phyloP scores from a whole-genome alignment of 768 basidiomycete species.

The Macrolepiota fuliginosa region DNA sequence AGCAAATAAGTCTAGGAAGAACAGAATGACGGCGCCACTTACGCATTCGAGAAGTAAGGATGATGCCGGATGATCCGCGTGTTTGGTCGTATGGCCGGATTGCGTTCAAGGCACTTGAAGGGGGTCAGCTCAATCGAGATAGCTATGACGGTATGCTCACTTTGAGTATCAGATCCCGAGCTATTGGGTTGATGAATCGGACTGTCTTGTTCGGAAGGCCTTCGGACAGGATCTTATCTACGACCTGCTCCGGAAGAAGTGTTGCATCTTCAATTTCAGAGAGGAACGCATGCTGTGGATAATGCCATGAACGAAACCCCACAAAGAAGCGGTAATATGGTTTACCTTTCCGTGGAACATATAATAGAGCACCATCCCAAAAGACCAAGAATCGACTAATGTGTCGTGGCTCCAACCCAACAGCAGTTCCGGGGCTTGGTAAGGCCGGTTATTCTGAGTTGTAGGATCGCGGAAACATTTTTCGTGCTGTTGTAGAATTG shows the following conservation, averaged over 20 bases:
- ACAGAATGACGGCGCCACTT: conserved; percentile 21
- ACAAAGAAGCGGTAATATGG: not conserved
- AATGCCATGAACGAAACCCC: not conserved
- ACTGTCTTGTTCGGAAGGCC: conserved; percentile 16
- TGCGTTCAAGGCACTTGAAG: conserved; percentile 53
- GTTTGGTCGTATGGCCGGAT: conserved; percentile 44
- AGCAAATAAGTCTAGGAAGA: conserved; percentile 6
- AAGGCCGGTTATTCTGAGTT: conserved; percentile 17
- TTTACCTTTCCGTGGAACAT: conserved; percentile 47
- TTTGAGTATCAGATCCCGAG: conserved; percentile 43
- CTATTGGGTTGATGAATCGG: conserved; percentile 26
- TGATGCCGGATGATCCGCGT: conserved; percentile 43
- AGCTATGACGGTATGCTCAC: conserved; percentile 25
- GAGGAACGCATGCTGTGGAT: conserved; percentile 40
- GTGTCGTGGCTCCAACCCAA: conserved; percentile 53
- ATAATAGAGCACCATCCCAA: conserved; percentile 50
- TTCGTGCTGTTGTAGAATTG: conserved; percentile 14
- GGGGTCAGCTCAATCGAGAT: conserved; percentile 4
- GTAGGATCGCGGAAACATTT: conserved; percentile 3
- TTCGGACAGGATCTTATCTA: not conserved
- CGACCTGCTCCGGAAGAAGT: not conserved
- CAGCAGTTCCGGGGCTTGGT: conserved; percentile 51
- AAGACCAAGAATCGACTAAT: conserved; percentile 58
- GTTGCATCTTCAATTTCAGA: conserved; percentile 15
- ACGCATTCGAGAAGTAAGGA: conserved; percentile 48